Evolutionary conservation across 495 filamentous ascomycete genomes (phyloP).

Genomic region (Podospora tetraspora): DNA sequence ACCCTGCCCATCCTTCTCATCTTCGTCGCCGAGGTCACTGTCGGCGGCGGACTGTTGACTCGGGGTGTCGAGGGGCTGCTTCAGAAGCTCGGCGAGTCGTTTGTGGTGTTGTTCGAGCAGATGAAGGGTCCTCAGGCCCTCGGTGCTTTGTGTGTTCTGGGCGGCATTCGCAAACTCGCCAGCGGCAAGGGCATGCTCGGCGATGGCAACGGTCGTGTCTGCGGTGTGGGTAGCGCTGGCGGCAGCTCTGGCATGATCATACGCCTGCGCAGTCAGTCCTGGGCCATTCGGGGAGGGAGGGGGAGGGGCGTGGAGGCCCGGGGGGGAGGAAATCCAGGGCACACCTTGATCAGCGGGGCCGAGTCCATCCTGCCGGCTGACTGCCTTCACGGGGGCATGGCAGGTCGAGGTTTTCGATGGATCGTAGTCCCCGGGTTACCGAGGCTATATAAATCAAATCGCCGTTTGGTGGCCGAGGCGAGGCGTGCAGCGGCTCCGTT

Average conservation of each 20-base stretch:
- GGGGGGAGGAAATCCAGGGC: not conserved
- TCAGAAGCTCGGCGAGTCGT: conserved; percentile 69
- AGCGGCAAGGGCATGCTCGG: conserved; percentile 84
- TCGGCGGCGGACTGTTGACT: conserved; percentile 38
- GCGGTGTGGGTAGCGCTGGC: conserved; percentile 64
- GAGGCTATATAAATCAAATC: not conserved
- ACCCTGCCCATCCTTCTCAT: conserved; percentile 33
- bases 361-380: conserved; percentile 31
- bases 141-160: conserved; percentile 64
- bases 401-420: not conserved
- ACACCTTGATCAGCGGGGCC: conserved; percentile 41
- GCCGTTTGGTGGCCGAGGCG: not conserved
- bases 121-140: conserved; percentile 77
- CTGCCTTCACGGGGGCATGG: conserved; percentile 5
- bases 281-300: conserved; percentile 11
- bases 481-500: not conserved
- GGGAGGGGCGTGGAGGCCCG: not conserved
- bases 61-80: conserved; percentile 59
- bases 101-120: conserved; percentile 84
- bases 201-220: conserved; percentile 72
- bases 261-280: conserved; percentile 53
- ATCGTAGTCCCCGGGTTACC: not conserved
- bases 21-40: conserved; percentile 30
- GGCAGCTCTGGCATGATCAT: conserved; percentile 83
- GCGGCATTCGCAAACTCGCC: conserved; percentile 83